Evolutionary conservation across 2,329 filamentous ascomycete genomes (phyloP).

Genomic region (Curvularia verruculosa): DNA sequence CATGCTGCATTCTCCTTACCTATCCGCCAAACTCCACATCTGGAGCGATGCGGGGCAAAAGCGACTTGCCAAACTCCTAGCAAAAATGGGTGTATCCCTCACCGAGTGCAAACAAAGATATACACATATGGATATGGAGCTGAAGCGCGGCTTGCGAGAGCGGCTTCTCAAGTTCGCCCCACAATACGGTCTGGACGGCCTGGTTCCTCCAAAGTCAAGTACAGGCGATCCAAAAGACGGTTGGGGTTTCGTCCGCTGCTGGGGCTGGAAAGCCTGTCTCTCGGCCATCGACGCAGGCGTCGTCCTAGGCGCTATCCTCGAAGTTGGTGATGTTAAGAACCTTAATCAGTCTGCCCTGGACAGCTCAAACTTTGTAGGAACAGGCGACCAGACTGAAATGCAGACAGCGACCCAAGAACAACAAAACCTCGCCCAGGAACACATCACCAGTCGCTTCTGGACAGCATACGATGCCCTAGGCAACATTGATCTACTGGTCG

Average conservation of each 20-base stretch:
- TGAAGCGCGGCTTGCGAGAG: conserved; percentile 84
- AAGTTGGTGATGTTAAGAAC: conserved; percentile 73
- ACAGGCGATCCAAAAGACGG: conserved; percentile 80
- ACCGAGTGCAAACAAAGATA: conserved; percentile 95
- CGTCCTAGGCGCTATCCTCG: conserved; percentile 86
- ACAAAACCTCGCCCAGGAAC: conserved; percentile 50
- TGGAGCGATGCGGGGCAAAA: conserved; percentile 92
- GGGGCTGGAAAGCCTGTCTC: conserved; percentile 95
- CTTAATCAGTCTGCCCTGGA: conserved; percentile 42
- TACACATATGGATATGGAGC: conserved; percentile 96
- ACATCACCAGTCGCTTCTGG: conserved; percentile 61
- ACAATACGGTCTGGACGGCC: conserved; percentile 89
- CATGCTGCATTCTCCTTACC: conserved; percentile 96
- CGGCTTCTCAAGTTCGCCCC: conserved; percentile 91
- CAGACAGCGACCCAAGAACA: conserved; percentile 25
- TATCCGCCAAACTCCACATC: conserved; percentile 88
- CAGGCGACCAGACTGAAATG: conserved; percentile 37
- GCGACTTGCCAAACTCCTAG: conserved; percentile 88
- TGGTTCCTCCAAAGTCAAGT: conserved; percentile 73
- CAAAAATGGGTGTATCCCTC: conserved; percentile 96
- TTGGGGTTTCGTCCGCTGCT: conserved; percentile 96
- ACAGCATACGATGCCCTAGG: conserved; percentile 64
- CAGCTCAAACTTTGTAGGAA: conserved; percentile 36
- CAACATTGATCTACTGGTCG: conserved; percentile 71
- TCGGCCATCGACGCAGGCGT: conserved; percentile 95